Percentiles rank a stretch among this genome's conserved stretches.
Evolutionary conservation across 2,329 filamentous ascomycete genomes (phyloP).

Genomic region (Aspergillus ochraceoroseus): DNA sequence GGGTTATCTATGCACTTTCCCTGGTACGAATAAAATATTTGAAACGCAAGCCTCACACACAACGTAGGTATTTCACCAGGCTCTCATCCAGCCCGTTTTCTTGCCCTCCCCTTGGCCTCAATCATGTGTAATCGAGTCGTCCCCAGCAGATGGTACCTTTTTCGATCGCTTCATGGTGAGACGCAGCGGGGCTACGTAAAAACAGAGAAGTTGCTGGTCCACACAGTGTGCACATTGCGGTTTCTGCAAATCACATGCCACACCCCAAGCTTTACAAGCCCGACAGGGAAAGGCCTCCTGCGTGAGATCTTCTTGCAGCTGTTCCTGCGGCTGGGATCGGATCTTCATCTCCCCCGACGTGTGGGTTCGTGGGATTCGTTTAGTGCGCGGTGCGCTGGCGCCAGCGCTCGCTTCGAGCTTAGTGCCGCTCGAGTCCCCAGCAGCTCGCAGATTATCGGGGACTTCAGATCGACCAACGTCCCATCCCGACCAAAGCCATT

Average conservation of each 20-base stretch:
- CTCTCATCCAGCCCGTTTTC: no score
- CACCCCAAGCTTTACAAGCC: constrained; percentile 28
- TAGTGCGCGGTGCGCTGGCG: neutral
- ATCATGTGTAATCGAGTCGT: no score
- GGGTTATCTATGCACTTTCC: constrained; percentile 1
- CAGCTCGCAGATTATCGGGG: neutral
- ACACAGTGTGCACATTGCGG: constrained; percentile 33
- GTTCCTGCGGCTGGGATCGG: neutral
- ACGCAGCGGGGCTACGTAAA: constrained; percentile 30
- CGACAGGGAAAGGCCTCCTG: constrained; percentile 20
- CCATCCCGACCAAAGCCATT: constrained; percentile 20
- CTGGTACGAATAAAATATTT: no score
- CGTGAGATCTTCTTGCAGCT: neutral
- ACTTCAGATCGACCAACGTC: constrained; percentile 4
- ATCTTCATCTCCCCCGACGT: neutral
- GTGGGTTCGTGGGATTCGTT: neutral
- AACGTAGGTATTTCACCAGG: no score
- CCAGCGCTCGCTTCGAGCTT: neutral
- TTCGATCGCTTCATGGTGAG: constrained; percentile 20
- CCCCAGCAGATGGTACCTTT: no score
- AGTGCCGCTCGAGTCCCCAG: neutral
- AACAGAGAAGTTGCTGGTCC: constrained; percentile 33
- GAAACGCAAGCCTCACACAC: no score
- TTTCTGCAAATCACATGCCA: constrained; percentile 27
- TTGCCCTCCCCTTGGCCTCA: no score